These are phyloP conservation scores for Lepidium didymum DNA, from an alignment of 345 rosid genomes.

Conservation along the genomic window DNA sequence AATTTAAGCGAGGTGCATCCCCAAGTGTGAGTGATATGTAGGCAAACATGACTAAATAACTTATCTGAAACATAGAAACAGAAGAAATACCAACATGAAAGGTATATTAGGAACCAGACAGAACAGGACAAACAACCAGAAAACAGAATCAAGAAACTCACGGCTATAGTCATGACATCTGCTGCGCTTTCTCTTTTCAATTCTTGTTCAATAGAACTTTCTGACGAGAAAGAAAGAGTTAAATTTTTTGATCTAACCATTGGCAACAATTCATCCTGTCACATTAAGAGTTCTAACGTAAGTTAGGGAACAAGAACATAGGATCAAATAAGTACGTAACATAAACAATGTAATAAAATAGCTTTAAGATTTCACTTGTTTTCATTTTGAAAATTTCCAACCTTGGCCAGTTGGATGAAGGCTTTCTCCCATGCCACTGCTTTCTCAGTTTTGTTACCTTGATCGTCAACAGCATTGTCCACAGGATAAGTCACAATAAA, in stretches of 20 bases:
- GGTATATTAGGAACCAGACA: slow-evolving; percentile 1
- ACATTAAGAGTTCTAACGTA: slow-evolving; percentile 12
- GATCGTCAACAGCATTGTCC: slow-evolving; percentile 58
- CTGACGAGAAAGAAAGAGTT: slow-evolving; percentile 87
- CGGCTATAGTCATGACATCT: slow-evolving; percentile 83
- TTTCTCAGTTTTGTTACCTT: slow-evolving; percentile 60
- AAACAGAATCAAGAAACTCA: slow-evolving; percentile 19
- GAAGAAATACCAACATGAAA: not conserved
- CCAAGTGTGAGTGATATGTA: slow-evolving; percentile 92
- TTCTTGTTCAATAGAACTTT: slow-evolving; percentile 95
- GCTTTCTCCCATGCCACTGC: slow-evolving; percentile 98
- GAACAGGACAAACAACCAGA: not conserved
- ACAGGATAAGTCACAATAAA: slow-evolving; percentile 91
- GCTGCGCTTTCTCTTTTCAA: slow-evolving; percentile 96
- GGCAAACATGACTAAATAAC: slow-evolving; percentile 98
- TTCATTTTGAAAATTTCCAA: slow-evolving; percentile 17
- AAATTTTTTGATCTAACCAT: slow-evolving; percentile 64
- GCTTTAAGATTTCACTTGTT: not conserved
- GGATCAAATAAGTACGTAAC: not conserved
- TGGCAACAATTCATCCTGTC: slow-evolving; percentile 80
- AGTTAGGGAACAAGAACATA: not conserved
- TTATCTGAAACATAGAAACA: slow-evolving; percentile 54
- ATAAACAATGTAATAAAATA: not conserved
- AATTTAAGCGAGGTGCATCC: slow-evolving; percentile 57
- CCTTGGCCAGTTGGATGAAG: slow-evolving; percentile 83